A percentile compares a stretch with the other conserved stretches of the same genome.
Evolutionary conservation across 305 asterid genomes (phyloP).

Genomic region (Petunia hybrid): DNA sequence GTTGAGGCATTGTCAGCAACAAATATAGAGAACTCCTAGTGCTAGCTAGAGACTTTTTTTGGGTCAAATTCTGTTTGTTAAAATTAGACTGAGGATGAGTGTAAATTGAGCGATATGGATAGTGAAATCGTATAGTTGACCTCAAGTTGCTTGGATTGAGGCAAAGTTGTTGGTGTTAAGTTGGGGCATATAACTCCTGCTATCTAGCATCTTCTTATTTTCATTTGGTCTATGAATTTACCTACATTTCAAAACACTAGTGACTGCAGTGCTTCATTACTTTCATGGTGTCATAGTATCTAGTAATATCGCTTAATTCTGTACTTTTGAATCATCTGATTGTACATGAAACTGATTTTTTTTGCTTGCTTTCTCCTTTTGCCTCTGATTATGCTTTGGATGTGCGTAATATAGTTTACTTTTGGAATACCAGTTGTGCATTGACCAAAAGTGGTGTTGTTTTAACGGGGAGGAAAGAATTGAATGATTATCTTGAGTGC

Average conservation of each 20-base stretch:
- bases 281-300: background rate
- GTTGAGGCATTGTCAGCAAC: background rate
- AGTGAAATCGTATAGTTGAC: too few species aligned
- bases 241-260: background rate
- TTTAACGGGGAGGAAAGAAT: background rate
- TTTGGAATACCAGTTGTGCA: background rate
- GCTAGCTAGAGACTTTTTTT: too few species aligned
- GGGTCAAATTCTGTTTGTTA: too few species aligned
- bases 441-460: background rate
- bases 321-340: background rate
- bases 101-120: too few species aligned
- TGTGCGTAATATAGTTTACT: background rate
- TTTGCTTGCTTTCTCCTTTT: background rate
- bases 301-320: background rate
- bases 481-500: constrained; percentile 9
- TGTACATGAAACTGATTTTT: background rate
- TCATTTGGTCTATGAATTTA: background rate
- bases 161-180: too few species aligned
- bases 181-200: background rate
- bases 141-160: too few species aligned
- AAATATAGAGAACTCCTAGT: too few species aligned
- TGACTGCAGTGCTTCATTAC: background rate
- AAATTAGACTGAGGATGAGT: too few species aligned
- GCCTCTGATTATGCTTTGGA: background rate
- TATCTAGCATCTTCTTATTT: background rate